Evolutionary conservation across 257 asterid genomes (phyloP).

Genomic region (Nicotiana noctiflora): DNA sequence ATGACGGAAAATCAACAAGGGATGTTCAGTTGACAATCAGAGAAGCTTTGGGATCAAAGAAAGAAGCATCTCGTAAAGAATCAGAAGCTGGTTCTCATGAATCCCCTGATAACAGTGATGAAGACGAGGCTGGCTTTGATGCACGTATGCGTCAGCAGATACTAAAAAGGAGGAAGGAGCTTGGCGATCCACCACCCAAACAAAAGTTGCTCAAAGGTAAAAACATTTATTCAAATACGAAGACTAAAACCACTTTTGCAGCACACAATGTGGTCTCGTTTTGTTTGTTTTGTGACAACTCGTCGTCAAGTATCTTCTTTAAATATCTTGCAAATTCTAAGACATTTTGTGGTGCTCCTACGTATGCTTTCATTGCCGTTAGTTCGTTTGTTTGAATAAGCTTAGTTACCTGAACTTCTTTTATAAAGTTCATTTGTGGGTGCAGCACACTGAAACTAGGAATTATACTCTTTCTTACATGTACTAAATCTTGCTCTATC

Average conservation of each 20-base stretch:
- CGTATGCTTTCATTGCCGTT: not conserved
- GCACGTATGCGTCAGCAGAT: constrained; percentile 92
- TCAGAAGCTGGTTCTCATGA: constrained; percentile 34
- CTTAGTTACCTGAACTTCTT: not conserved
- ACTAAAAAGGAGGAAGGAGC: constrained; percentile 63
- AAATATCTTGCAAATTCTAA: not conserved
- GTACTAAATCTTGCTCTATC: not conserved
- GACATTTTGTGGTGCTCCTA: not conserved
- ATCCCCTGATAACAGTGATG: constrained; percentile 58
- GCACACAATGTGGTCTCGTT: not conserved
- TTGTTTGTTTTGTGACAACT: not conserved
- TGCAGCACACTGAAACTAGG: not conserved
- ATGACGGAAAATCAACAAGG: constrained; percentile 44
- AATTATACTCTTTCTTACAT: not conserved
- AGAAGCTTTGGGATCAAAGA: constrained; percentile 75
- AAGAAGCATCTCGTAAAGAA: constrained; percentile 43
- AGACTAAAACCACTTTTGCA: not conserved
- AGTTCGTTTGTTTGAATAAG: not conserved
- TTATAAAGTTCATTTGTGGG: not conserved
- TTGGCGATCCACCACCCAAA: constrained; percentile 50
- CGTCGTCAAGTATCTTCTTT: not conserved
- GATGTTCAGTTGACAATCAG: constrained; percentile 68
- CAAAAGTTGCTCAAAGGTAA: constrained; percentile 49
- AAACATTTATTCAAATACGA: constrained; percentile 8
- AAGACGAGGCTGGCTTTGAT: constrained; percentile 74